phyloP scores from a whole-genome alignment of 352 stramenopile species.

The Phytophthora brassicae region DNA sequence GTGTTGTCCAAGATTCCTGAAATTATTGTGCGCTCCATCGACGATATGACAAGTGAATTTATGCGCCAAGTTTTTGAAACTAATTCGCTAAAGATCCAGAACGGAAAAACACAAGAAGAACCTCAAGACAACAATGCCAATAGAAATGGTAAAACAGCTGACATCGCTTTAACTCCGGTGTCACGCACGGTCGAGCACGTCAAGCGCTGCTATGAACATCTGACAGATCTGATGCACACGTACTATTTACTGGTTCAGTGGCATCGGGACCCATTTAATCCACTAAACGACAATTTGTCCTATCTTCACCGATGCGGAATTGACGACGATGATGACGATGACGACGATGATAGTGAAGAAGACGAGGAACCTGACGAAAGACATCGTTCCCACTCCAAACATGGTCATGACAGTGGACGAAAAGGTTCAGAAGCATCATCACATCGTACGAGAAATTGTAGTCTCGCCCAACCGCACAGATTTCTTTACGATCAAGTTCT shows the following conservation, averaged over 20 bases:
- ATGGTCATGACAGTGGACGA: constrained; percentile 3
- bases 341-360: constrained; percentile 69
- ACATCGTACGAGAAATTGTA: constrained; percentile 38
- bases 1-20: constrained; percentile 78
- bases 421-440: constrained; percentile 30
- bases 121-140: constrained; percentile 22
- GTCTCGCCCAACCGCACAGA: constrained; percentile 33
- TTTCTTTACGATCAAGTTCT: constrained; percentile 67
- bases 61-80: constrained; percentile 47
- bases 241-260: constrained; percentile 90
- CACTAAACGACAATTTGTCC: constrained; percentile 61
- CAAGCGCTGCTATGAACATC: constrained; percentile 57
- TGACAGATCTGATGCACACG: constrained; percentile 87
- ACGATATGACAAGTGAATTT: constrained; percentile 63
- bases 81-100: constrained; percentile 43
- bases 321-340: constrained; percentile 77
- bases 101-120: background rate
- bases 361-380: constrained; percentile 45
- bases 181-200: constrained; percentile 62
- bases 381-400: constrained; percentile 25
- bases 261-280: constrained; percentile 86
- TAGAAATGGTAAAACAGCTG: constrained; percentile 21
- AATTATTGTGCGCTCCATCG: constrained; percentile 76
- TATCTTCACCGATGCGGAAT: constrained; percentile 85
- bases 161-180: constrained; percentile 14